Evolutionary conservation across 2,329 filamentous ascomycete species (phyloP), one percentile per base, ranked within the genome.

Genomic region (Trichoderma sp.): DNA sequence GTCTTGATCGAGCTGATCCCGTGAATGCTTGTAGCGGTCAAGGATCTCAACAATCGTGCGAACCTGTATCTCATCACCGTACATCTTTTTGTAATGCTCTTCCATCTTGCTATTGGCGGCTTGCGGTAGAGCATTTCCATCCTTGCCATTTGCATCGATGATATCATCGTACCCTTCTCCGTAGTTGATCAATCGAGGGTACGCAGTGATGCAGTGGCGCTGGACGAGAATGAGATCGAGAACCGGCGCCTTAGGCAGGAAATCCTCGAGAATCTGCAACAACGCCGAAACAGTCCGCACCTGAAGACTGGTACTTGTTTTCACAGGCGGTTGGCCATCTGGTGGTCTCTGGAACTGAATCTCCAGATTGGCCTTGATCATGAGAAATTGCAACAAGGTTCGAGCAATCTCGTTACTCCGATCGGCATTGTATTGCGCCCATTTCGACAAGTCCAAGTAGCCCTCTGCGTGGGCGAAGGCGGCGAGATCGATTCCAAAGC

Each of bases 31-130:
- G 86, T 98, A 97, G 74, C 91, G 90, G 78, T 95, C 92, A 80
- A 99, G 90, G 53, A 95, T 91, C 77, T 94, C 92, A 69, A 99
- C 93, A 78, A 99, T 94, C 73, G 94, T 91, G 74, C 94, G 91
- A 21, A 98, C 94, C 77, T 96, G 93, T 24, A 95, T 91, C 79
- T 98, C 95, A 78, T 94, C 93, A 78, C 94, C 94, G 82, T 99
- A 99, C 95, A 99, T 98, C 81, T 94, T 94, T 84, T 98, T 98
- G 84, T 98, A 99, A 77, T 98, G 93, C 79, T 98, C 95, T 81
- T 98, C 95, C 97, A 99, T 99, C 83, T 95, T 94, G 78, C 90
- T 91, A 79, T 97, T 95, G 72, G 96, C 94, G 27, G 92, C 91
- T 24, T 90, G 88, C 0, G 95, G 93, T 1, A 99, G 89, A 1